Conservation (phyloP, 805 yeast genomes). For the Ogataea philodendri region DNA sequence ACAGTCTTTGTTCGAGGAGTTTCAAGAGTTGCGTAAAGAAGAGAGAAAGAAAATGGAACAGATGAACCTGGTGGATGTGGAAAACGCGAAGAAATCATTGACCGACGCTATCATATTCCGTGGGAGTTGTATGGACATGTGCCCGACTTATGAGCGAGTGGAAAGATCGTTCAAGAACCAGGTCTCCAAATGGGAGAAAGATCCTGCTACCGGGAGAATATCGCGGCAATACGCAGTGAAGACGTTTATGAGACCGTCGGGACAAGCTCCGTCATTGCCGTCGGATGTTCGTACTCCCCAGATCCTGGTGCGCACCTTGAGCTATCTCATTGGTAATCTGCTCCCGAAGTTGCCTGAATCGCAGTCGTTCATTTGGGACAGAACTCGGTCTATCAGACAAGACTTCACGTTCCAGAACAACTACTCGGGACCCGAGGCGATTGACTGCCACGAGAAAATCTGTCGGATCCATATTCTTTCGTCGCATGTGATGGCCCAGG, state of each 20-base stretch:
- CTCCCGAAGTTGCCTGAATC: constrained; percentile 72
- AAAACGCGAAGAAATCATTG: constrained; percentile 76
- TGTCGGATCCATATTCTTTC: constrained; percentile 83
- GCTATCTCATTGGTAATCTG: constrained; percentile 65
- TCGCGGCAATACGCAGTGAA: constrained; percentile 68
- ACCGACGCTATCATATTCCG: constrained; percentile 83
- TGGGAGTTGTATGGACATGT: constrained; percentile 92
- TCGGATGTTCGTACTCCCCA: constrained; percentile 96
- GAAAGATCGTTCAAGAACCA: constrained; percentile 85
- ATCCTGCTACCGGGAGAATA: constrained; percentile 56
- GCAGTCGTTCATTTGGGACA: constrained; percentile 93
- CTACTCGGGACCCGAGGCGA: constrained; percentile 88
- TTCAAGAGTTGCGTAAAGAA: constrained; percentile 66
- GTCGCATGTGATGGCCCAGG: constrained; percentile 81
- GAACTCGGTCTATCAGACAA: constrained; percentile 94
- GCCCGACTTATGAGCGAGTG: constrained; percentile 90
- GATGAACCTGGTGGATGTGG: constrained; percentile 81
- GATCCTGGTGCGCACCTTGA: constrained; percentile 61
- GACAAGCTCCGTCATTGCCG: constrained; percentile 96
- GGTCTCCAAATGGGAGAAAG: constrained; percentile 74
- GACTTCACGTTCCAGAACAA: constrained; percentile 96
- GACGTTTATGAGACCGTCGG: constrained; percentile 96
- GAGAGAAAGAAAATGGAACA: constrained; percentile 80
- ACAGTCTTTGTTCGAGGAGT: constrained; percentile 71
- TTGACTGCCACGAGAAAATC: constrained; percentile 87